Percentiles rank a stretch among this genome's conserved stretches.
Conservation (phyloP, 345 rosid genomes). For the Aegle marmelos region DNA sequence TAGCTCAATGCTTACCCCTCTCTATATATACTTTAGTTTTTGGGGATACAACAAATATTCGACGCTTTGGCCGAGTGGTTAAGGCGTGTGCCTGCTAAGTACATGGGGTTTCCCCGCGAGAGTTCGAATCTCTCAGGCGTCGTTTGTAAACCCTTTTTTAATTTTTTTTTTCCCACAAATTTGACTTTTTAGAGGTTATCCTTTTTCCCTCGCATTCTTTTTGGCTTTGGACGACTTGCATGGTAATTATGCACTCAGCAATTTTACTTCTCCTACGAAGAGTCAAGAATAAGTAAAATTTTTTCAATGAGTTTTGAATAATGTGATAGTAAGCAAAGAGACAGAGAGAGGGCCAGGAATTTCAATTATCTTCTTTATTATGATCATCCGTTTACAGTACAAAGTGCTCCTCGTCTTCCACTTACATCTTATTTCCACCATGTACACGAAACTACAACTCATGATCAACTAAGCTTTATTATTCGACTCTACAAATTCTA, state of each 20-base stretch:
- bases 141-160: neutral
- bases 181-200: too few relatives aligned
- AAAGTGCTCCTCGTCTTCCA: neutral
- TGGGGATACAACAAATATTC: too few relatives aligned
- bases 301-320: too few relatives aligned
- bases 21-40: too few relatives aligned
- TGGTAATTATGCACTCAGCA: too few relatives aligned
- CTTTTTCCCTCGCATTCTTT: too few relatives aligned
- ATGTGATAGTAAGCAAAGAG: too few relatives aligned
- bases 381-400: neutral
- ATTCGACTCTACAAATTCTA: constrained; percentile 9
- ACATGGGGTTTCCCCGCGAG: constrained; percentile 86
- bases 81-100: constrained; percentile 91
- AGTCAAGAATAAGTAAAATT: too few relatives aligned
- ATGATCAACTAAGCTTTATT: neutral
- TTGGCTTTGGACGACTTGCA: too few relatives aligned
- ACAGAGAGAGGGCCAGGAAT: neutral
- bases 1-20: too few relatives aligned
- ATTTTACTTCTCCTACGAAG: too few relatives aligned
- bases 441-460: constrained; percentile 21
- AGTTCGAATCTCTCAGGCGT: constrained; percentile 80
- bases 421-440: constrained; percentile 23
- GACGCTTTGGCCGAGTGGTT: constrained; percentile 90
- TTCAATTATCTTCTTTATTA: constrained; percentile 1
- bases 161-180: too few relatives aligned